Base-by-base conservation (phyloP, 192 early-diverging fungal species). In the Jimgerdemannia flammicorona region DNA sequence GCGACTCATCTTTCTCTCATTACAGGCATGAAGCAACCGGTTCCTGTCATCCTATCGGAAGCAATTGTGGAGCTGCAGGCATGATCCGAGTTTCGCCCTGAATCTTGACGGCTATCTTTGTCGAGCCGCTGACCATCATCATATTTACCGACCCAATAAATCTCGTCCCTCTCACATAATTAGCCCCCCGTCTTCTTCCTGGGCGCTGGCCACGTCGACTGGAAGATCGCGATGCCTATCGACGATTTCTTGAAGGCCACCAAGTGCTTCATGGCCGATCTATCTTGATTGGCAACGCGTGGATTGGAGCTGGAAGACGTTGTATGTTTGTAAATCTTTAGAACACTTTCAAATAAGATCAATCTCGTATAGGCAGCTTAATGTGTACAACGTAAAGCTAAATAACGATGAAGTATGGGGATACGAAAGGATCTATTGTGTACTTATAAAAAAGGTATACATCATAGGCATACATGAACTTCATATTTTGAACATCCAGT, bases 131-230 rank as follows among this genome's bases (percentile, higher is more conserved):
- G 29, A 29, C n/a, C n/a, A n/a, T n/a, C n/a, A n/a, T n/a, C n/a
- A n/a, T n/a, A n/a, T 29, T 29, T 29, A 29, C 29, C 29, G 7
- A 3, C 41, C 42, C 19, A 39, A 29, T 40, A 10, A 40, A 70
- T 40, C 44, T 59, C n/a, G n/a, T 2, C 3, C 54, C 19, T 14
- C 64, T 20, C 64, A n/a, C 43, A 75, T 64, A 44, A 4, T 18
- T 70, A 77, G 70, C 95, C 95, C 2, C 85, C 88, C 2, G 79
- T 97, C 4, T 78, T 94, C 17, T 95, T 83, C 78, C 78, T 95
- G 10, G 95, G 95, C 20, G 93, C 90, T 41, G 95, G 95, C 1
- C 90, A 96, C 83, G 72, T 91, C 2, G 94, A 97, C 73, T 97
- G 91, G 90, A 97, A 97, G 81, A 83, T 96, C 40, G 87, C 90